phyloP scores from a whole-genome alignment of 805 yeast species.

The Lipomyces yamadae region DNA sequence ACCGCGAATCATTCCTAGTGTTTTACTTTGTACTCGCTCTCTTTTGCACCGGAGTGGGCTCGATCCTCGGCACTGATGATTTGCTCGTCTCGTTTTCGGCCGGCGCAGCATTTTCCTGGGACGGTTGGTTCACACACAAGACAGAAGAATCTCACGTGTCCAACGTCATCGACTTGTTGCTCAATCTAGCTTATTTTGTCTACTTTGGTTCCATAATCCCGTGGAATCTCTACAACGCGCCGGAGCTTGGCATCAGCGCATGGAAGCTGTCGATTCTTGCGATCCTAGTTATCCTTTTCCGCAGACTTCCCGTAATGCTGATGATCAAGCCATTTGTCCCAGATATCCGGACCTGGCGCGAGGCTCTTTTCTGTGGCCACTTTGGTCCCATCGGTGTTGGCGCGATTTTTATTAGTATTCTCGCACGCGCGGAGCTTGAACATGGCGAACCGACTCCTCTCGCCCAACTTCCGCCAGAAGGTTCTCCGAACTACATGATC shows the following conservation, averaged over 20 bases:
- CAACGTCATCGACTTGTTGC: constrained; percentile 81
- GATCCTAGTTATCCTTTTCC: constrained; percentile 69
- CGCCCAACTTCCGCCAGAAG: constrained; percentile 53
- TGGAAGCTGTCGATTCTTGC: constrained; percentile 84
- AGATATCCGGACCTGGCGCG: constrained; percentile 89
- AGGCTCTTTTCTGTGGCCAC: constrained; percentile 91
- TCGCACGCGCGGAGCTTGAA: constrained; percentile 76
- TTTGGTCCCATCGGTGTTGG: constrained; percentile 98
- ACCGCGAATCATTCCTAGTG: constrained; percentile 85
- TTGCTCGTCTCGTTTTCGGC: constrained; percentile 88
- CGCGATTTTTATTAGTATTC: constrained; percentile 80
- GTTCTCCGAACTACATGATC: constrained; percentile 60
- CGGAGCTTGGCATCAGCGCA: constrained; percentile 63
- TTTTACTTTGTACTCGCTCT: constrained; percentile 81
- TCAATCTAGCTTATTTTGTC: constrained; percentile 84
- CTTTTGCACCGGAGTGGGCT: constrained; percentile 86
- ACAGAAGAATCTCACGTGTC: constrained; percentile 88
- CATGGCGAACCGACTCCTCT: constrained; percentile 63
- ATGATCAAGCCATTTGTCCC: constrained; percentile 79
- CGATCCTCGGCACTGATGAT: constrained; percentile 87
- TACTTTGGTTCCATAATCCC: constrained; percentile 92
- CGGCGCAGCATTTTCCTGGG: constrained; percentile 94
- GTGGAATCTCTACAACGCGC: constrained; percentile 76
- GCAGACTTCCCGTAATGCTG: constrained; percentile 83
- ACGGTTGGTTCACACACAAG: constrained; percentile 80